A percentile compares a stretch with the other conserved stretches of the same genome.
phyloP scores from a whole-genome alignment of 2,329 filamentous ascomycete genomes.

The Colletotrichum sp. region DNA sequence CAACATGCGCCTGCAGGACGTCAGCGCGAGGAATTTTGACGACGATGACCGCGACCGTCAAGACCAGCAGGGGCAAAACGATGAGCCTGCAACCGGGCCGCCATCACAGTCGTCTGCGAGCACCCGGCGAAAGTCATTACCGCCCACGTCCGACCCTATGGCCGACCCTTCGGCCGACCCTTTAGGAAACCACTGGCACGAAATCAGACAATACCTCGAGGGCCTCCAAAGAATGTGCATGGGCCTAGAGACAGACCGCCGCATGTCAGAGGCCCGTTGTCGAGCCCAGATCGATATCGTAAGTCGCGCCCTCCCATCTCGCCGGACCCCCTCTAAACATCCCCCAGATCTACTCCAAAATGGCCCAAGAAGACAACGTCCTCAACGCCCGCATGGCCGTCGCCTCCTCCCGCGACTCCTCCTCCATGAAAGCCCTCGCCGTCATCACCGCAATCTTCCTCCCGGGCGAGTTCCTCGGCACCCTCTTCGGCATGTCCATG shows the following conservation, averaged over 20 bases:
- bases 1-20: slow-evolving; percentile 20
- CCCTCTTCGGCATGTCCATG: slow-evolving; percentile 51
- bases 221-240: slow-evolving; percentile 46
- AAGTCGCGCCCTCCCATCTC: slow-evolving; percentile 9
- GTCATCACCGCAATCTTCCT: slow-evolving; percentile 54
- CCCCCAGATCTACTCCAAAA: slow-evolving; percentile 48
- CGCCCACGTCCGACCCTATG: slow-evolving; percentile 1
- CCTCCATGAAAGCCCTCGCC: slow-evolving; percentile 52
- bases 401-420: slow-evolving; percentile 44
- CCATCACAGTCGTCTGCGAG: slow-evolving; percentile 8
- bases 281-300: slow-evolving; percentile 52
- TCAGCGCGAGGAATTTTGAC: not conserved
- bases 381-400: slow-evolving; percentile 46
- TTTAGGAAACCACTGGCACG: slow-evolving; percentile 45
- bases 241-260: slow-evolving; percentile 48
- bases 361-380: slow-evolving; percentile 53
- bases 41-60: not conserved
- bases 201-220: slow-evolving; percentile 51
- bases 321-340: not conserved
- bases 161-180: slow-evolving; percentile 22
- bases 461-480: slow-evolving; percentile 49
- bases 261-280: slow-evolving; percentile 50
- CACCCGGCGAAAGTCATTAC: slow-evolving; percentile 2
- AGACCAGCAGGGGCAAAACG: slow-evolving; percentile 6
- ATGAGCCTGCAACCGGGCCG: slow-evolving; percentile 14